A percentile compares a stretch with the other conserved stretches of the same genome.
These are phyloP conservation scores for Debaryomyces robertsiae DNA, from an alignment of 1,139 yeast genomes.

Conservation along the genomic window DNA sequence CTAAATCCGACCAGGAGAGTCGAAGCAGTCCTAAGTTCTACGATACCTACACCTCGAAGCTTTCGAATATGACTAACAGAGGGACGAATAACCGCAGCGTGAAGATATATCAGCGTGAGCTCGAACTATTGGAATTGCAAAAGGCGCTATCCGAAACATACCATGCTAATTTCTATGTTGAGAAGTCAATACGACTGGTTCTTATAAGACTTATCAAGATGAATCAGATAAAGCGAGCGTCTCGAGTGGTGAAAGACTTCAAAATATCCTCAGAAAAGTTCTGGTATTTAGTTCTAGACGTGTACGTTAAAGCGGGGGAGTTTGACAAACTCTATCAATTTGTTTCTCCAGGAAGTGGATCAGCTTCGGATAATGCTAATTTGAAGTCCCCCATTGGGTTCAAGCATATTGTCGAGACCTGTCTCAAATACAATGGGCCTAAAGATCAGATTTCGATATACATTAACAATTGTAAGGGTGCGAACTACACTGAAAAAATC, in stretches of 20 bases:
- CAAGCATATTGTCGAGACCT: conserved; percentile 59
- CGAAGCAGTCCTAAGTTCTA: conserved; percentile 1
- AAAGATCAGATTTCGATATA: conserved; percentile 37
- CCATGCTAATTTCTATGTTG: conserved; percentile 53
- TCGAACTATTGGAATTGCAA: conserved; percentile 54
- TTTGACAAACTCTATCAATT: conserved; percentile 65
- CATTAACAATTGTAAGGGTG: conserved; percentile 34
- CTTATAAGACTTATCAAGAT: conserved; percentile 54
- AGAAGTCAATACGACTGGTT: conserved; percentile 57
- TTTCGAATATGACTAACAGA: conserved; percentile 26
- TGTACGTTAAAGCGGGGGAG: conserved; percentile 52
- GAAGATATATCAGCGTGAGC: conserved; percentile 50
- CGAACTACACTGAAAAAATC: conserved; percentile 44
- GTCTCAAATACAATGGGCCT: conserved; percentile 53
- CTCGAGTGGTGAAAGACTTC: conserved; percentile 59
- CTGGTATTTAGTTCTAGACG: conserved; percentile 63
- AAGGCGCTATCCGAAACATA: conserved; percentile 56
- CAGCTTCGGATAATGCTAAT: conserved; percentile 21
- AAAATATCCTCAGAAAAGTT: conserved; percentile 64
- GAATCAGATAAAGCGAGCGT: conserved; percentile 62
- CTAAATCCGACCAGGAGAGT: conserved; percentile 3
- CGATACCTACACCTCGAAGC: conserved; percentile 24
- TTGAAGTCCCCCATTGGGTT: conserved; percentile 76
- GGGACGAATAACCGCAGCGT: conserved; percentile 24
- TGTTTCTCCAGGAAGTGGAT: conserved; percentile 22